Percentiles rank a stretch among this genome's conserved stretches.
These are phyloP conservation scores for Rhizophagus sp. DNA, from an alignment of 192 early-diverging fungal species.

Conservation along the genomic window DNA sequence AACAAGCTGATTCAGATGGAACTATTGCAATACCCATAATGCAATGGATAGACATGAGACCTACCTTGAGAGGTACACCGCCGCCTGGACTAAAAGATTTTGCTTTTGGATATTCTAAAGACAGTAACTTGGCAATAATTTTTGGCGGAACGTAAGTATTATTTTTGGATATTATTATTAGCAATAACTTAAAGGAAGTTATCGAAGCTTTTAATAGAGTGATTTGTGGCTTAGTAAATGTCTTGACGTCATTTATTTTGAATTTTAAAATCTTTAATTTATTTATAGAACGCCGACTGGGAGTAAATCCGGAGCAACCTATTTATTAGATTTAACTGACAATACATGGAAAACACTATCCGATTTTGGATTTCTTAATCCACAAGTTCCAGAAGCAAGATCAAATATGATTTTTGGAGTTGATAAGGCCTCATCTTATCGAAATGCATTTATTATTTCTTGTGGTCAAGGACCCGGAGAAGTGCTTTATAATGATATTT, in stretches of 20 bases:
- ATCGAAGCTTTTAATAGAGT: not conserved
- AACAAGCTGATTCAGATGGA: not conserved
- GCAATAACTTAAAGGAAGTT: too few relatives aligned
- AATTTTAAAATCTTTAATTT: not conserved
- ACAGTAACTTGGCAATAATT: not conserved
- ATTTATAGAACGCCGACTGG: conserved; percentile 1
- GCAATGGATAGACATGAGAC: not conserved
- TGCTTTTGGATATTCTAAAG: conserved; percentile 8
- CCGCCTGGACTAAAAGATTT: conserved; percentile 14
- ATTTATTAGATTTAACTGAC: conserved; percentile 8
- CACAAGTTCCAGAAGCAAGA: not conserved
- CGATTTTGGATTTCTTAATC: not conserved
- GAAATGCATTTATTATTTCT: conserved; percentile 8
- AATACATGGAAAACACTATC: not conserved
- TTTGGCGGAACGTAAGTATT: conserved; percentile 25
- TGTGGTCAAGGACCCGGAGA: not conserved
- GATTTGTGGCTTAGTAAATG: not conserved
- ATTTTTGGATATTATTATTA: too few relatives aligned
- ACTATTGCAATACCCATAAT: conserved; percentile 11
- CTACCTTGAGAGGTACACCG: not conserved
- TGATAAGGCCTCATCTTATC: conserved; percentile 6
- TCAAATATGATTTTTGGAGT: conserved; percentile 20
- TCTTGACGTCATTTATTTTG: not conserved
- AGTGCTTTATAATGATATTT: conserved; percentile 10
- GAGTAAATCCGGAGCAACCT: not conserved